These are phyloP conservation scores for Thermochaetoides thermophila DNA, from an alignment of 495 filamentous ascomycete species.

Conservation along the genomic window DNA sequence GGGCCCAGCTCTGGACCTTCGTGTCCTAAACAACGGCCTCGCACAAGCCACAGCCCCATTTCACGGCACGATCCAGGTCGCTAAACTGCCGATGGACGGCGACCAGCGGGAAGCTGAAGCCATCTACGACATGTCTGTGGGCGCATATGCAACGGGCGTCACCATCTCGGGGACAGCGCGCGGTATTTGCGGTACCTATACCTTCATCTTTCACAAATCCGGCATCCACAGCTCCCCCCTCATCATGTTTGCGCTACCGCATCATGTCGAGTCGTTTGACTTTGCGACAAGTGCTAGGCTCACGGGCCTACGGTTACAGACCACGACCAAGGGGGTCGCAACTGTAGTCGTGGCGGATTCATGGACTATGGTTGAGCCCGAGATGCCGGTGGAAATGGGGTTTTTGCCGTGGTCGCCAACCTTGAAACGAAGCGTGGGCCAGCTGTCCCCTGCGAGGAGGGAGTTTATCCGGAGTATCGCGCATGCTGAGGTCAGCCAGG, in stretches of 20 bases:
- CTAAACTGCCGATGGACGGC: slow-evolving; percentile 42
- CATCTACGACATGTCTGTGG: slow-evolving; percentile 59
- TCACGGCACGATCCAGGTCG: slow-evolving; percentile 63
- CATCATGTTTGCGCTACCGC: slow-evolving; percentile 81
- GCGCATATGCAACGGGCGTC: slow-evolving; percentile 52
- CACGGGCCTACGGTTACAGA: slow-evolving; percentile 50
- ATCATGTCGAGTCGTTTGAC: slow-evolving; percentile 69
- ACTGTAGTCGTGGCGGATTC: slow-evolving; percentile 56
- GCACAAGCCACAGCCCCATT: slow-evolving; percentile 31
- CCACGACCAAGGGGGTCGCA: slow-evolving; percentile 75
- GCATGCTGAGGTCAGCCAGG: slow-evolving; percentile 51
- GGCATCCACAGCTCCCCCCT: slow-evolving; percentile 43
- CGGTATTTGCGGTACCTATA: slow-evolving; percentile 52
- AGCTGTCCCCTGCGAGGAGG: too few species aligned
- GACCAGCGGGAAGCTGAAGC: slow-evolving; percentile 51
- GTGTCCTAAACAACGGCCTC: slow-evolving; percentile 30
- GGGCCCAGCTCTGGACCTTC: slow-evolving; percentile 29
- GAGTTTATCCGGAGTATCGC: slow-evolving; percentile 43
- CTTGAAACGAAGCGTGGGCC: too few species aligned
- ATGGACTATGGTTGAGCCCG: slow-evolving; percentile 64
- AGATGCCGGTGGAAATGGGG: slow-evolving; percentile 59
- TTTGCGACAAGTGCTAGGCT: slow-evolving; percentile 35
- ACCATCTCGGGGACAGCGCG: slow-evolving; percentile 47
- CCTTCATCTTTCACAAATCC: slow-evolving; percentile 49
- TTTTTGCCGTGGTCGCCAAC: slow-evolving; percentile 59